A percentile compares a stretch with the other conserved stretches of the same genome.
Conservation (phyloP, 805 yeast species). For the Kodamaea jinghongensis region DNA sequence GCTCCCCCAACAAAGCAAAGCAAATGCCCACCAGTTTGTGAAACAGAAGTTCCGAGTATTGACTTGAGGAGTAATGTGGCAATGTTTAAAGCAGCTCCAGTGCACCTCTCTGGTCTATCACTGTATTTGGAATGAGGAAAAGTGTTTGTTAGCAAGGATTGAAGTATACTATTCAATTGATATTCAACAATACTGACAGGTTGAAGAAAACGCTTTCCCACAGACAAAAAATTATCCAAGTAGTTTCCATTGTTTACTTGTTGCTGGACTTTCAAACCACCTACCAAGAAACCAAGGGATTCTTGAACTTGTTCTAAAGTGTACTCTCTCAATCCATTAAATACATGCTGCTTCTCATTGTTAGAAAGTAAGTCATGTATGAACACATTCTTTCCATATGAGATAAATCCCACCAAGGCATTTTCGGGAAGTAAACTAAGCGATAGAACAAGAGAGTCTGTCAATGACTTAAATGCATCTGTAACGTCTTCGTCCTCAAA, state of each 20-base stretch:
- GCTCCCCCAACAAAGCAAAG: conserved; percentile 61
- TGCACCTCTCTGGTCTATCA: conserved; percentile 51
- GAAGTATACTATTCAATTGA: conserved; percentile 47
- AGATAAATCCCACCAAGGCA: conserved; percentile 54
- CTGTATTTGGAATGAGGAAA: conserved; percentile 44
- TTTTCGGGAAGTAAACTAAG: conserved; percentile 51
- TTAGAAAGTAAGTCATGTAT: conserved; percentile 50
- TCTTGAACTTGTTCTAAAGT: conserved; percentile 45
- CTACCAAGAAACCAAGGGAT: conserved; percentile 43
- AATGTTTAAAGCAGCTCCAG: conserved; percentile 59
- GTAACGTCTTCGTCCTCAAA: conserved; percentile 49
- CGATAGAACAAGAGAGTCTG: conserved; percentile 46
- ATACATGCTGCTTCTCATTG: conserved; percentile 28
- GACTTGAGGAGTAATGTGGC: conserved; percentile 39
- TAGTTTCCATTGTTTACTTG: conserved; percentile 16
- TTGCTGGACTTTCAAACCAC: conserved; percentile 14
- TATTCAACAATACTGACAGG: conserved; percentile 51
- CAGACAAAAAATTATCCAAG: conserved; percentile 13
- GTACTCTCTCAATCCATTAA: conserved; percentile 58
- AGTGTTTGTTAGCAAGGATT: conserved; percentile 45
- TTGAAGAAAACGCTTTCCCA: conserved; percentile 44
- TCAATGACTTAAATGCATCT: conserved; percentile 41
- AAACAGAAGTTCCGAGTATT: conserved; percentile 37
- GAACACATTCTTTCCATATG: conserved; percentile 59
- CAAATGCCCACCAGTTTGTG: conserved; percentile 50